Conservation (phyloP, 768 basidiomycete genomes). For the Hericium coralloides region DNA sequence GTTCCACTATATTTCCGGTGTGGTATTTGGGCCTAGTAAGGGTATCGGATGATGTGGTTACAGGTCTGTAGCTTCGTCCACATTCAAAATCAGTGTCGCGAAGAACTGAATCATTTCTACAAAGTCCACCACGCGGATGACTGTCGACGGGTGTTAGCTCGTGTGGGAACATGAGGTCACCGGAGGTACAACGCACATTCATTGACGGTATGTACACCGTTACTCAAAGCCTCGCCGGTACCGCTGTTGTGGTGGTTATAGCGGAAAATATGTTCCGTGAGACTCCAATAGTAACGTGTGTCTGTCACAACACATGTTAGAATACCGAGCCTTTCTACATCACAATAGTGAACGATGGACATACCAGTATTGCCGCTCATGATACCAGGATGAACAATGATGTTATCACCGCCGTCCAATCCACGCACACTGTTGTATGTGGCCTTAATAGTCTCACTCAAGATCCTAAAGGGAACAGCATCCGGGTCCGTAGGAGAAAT, state of each 20-base stretch:
- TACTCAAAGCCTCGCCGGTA: constrained; percentile 19
- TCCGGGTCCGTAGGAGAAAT: constrained; percentile 28
- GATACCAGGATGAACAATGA: constrained; percentile 32
- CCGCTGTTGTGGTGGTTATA: constrained; percentile 15
- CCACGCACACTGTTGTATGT: constrained; percentile 24
- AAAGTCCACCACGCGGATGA: constrained; percentile 38
- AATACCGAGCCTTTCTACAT: neutral
- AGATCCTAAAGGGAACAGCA: constrained; percentile 28
- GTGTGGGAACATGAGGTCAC: neutral
- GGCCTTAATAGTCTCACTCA: constrained; percentile 36
- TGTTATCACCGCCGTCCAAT: constrained; percentile 15
- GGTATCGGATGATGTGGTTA: neutral
- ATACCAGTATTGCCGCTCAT: constrained; percentile 28
- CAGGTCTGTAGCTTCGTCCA: constrained; percentile 37
- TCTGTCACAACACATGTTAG: constrained; percentile 2
- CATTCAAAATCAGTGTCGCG: constrained; percentile 54
- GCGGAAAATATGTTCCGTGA: constrained; percentile 10
- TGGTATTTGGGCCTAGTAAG: too few species aligned
- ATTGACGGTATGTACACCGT: constrained; percentile 60
- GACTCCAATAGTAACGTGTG: constrained; percentile 10
- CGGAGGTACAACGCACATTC: constrained; percentile 40
- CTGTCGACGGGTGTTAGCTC: constrained; percentile 22
- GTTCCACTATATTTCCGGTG: too few species aligned
- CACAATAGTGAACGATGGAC: neutral
- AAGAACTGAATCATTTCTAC: constrained; percentile 64